Base-by-base conservation (phyloP, 1,139 yeast genomes). In the Saccharomyces hybrid region DNA sequence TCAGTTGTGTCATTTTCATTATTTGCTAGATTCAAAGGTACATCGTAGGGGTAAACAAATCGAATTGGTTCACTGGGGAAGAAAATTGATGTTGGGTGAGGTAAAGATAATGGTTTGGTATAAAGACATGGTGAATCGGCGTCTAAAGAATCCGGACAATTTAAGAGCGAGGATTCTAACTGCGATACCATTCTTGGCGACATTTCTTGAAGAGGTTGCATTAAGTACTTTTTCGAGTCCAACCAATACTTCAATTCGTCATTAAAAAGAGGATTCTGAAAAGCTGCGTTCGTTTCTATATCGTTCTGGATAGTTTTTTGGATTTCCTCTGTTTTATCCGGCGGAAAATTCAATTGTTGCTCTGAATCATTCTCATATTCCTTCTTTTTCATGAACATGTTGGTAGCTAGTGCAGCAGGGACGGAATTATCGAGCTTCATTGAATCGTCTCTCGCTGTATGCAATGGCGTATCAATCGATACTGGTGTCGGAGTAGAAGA, bases 91-190 rank as follows among this genome's bases (percentile, higher is more conserved):
- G 96, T 88, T 14, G 97, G 96, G 67, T 87, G 96, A 51, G 95
- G 95, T 61, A 83, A 82, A 48, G 78, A 77, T 14, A 70, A 58
- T 25, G 74, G 73, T n/a, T 97, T 96, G 58, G 78, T 81, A 69
- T 91, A 91, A 59, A 81, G 82, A 59, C 84, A 78, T 29, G 98
- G 97, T 60, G 81, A 83, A 64, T 93, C 97, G 1, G 96, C 86
- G 68, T 91, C 95, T 58, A 84, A 79, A 1, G 97, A 88, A 70
- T 93, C 98, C 0, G 99, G 99, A 69, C 97, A 89, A 65, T 88
- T 86, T 63, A 88, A 75, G 58, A 88, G 77, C 1, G 97, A 90
- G 2, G 73, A 78, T 68, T 90, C 96, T 61, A 91, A 75, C 61
- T 68, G 70, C 42, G 67, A 56, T 28, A 62, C 57, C 64, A 67